Evolutionary conservation across 176 grass and related monocot species (phyloP), one percentile per base, ranked within the genome.

Genomic region (Musa schizocarpa): DNA sequence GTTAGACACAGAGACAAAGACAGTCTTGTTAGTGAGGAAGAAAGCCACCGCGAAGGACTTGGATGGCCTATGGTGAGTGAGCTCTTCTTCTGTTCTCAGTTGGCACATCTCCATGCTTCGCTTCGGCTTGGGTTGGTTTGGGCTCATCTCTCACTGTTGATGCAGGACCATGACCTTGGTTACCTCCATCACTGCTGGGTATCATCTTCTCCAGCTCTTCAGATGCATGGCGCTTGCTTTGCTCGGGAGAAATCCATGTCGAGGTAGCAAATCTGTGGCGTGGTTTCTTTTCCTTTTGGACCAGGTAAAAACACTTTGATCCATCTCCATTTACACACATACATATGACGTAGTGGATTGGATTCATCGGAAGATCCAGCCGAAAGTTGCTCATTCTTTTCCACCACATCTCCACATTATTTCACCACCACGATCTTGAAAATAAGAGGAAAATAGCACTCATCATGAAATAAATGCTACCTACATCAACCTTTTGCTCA

Each of bases 171-270:
- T 87, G 74, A 79, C 80, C 52, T 19, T 85, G 69, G 77, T 74
- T 5, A 52, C 83, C 13, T 83, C 76, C 11, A 83, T 54, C 48
- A 82, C 88, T 12, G 86, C 88, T 17, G 88, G 80, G 11, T 89
- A 98, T 83, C 87, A 98, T 76, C 81, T 98, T 21, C 82, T 98
- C 65, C 94, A 98, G 59, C 81, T 98, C 21, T 65, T 87, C 52
- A 90, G 77, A 79, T 93, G 94, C 82, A 16, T 87, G 70, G 82
- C 80, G 81, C 25, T 83, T 19, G 53, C 65, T 34, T 83, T 80
- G 64, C 77, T 79, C 72, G 69, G 25, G 54, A 70, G 68, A 14
- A 85, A 53, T 73, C 49, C 63, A 20, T 78, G 68, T 76, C 77
- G 78, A 43, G 61, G 17, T 13, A 82, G 80, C 83, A 82, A 74